phyloP scores from a whole-genome alignment of 2,329 filamentous ascomycete species.

The Sarocladium kiliense region DNA sequence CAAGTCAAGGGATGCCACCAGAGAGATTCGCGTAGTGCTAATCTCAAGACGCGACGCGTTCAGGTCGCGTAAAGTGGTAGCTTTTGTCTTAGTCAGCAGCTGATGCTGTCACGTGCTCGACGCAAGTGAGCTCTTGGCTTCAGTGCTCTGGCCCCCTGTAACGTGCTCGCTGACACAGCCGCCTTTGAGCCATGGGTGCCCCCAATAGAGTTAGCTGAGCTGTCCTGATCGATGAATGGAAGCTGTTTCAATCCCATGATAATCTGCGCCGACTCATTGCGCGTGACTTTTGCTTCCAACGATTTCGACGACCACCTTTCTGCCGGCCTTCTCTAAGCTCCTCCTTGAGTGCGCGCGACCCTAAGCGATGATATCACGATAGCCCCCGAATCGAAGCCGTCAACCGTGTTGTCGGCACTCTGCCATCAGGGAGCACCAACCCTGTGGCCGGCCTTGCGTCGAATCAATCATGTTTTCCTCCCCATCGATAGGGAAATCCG shows the following conservation, averaged over 20 bases:
- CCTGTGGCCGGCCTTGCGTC: conserved; percentile 10
- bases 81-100: not conserved
- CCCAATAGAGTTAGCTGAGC: conserved; percentile 8
- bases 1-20: conserved; percentile 2
- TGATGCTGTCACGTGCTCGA: not conserved
- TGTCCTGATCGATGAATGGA: conserved; percentile 8
- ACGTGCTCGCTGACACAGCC: not conserved
- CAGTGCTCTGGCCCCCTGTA: conserved; percentile 4
- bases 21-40: conserved; percentile 1
- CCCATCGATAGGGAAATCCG: conserved; percentile 55
- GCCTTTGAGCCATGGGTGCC: not conserved
- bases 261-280: conserved; percentile 1
- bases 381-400: conserved; percentile 26
- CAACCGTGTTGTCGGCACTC: conserved; percentile 29
- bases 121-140: not conserved
- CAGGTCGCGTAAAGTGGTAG: conserved; percentile 5
- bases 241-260: conserved; percentile 4
- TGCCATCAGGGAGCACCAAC: conserved; percentile 14
- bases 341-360: not conserved
- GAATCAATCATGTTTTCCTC: conserved; percentile 53
- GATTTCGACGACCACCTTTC: not conserved
- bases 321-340: not conserved
- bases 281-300: not conserved
- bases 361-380: conserved; percentile 46
- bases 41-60: conserved; percentile 7